phyloP scores from a whole-genome alignment of 2,329 filamentous ascomycete species.

The Alternaria infectoria region DNA sequence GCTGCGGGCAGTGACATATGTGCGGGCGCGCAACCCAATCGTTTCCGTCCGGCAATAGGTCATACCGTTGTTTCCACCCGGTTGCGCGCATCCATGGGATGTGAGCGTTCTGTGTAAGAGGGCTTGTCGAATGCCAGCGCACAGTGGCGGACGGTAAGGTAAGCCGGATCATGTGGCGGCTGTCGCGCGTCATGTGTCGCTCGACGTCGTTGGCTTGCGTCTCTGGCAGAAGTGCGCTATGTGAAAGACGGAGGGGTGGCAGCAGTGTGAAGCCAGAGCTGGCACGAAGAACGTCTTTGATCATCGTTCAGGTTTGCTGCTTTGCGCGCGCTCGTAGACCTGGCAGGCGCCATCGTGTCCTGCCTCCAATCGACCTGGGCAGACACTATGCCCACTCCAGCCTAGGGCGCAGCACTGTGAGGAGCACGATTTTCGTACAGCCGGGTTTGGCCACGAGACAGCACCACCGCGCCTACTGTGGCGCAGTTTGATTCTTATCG shows the following conservation, averaged over 20 bases:
- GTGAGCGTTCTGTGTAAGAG: conserved; percentile 14
- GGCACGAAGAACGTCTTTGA: not conserved
- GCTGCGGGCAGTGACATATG: conserved; percentile 21
- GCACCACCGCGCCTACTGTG: not conserved
- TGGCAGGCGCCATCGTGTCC: not conserved
- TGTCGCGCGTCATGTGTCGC: conserved; percentile 1
- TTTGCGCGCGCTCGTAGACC: not conserved
- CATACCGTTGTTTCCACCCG: conserved; percentile 19
- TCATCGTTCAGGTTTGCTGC: not conserved
- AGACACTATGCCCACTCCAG: not conserved
- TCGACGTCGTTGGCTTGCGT: not conserved
- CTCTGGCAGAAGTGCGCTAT: not conserved
- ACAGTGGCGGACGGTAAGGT: conserved; percentile 16
- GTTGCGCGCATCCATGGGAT: conserved; percentile 11
- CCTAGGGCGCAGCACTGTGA: not conserved
- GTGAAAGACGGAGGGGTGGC: not conserved
- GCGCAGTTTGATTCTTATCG: not conserved
- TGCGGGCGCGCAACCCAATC: conserved; percentile 39
- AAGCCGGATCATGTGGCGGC: conserved; percentile 2
- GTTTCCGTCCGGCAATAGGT: conserved; percentile 28
- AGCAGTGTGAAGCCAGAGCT: not conserved
- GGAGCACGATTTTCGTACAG: not conserved
- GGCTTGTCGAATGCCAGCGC: conserved; percentile 31
- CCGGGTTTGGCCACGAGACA: not conserved
- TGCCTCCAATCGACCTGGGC: not conserved